Evolutionary conservation across 768 basidiomycete species (phyloP).

Genomic region (Rhizopogon vesiculosus): DNA sequence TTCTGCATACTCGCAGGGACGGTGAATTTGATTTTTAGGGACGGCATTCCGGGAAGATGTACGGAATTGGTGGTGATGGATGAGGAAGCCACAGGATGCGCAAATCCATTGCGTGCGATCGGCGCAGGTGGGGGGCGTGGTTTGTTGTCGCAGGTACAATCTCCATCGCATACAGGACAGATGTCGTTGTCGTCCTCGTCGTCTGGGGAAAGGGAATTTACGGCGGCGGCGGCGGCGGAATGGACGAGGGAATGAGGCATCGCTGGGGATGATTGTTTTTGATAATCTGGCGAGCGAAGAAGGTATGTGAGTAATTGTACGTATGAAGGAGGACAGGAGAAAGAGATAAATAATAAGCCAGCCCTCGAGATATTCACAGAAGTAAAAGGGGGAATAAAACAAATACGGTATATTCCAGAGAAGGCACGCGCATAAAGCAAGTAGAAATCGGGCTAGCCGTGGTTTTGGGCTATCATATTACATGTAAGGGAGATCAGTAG

Average conservation of each 20-base stretch:
- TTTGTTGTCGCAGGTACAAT: constrained; percentile 71
- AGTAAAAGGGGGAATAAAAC: constrained; percentile 10
- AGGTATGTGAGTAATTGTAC: constrained; percentile 15
- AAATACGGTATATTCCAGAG: constrained; percentile 12
- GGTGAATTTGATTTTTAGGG: constrained; percentile 71
- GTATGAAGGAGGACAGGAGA: constrained; percentile 6
- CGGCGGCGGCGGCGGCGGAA: constrained; percentile 52
- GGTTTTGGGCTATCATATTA: constrained; percentile 26
- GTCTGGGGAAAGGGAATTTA: constrained; percentile 31
- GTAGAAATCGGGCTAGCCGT: constrained; percentile 8
- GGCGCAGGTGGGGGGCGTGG: constrained; percentile 28
- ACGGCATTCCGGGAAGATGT: constrained; percentile 22
- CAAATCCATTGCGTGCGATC: constrained; percentile 27
- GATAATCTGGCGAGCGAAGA: constrained; percentile 26
- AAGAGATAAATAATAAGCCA: constrained; percentile 19
- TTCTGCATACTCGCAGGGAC: constrained; percentile 53
- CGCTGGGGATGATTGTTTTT: constrained; percentile 51
- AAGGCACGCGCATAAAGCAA: constrained; percentile 9
- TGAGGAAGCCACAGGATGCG: constrained; percentile 33
- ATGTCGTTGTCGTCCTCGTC: constrained; percentile 85
- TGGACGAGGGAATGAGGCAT: constrained; percentile 68
- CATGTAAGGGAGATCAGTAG: constrained; percentile 33
- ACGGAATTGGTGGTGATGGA: constrained; percentile 31
- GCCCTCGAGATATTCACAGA: constrained; percentile 17
- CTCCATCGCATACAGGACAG: constrained; percentile 87